Evolutionary conservation across 805 yeast species (phyloP), one percentile per base, ranked within the genome.

Genomic region (Blastobotrys attinorum): DNA sequence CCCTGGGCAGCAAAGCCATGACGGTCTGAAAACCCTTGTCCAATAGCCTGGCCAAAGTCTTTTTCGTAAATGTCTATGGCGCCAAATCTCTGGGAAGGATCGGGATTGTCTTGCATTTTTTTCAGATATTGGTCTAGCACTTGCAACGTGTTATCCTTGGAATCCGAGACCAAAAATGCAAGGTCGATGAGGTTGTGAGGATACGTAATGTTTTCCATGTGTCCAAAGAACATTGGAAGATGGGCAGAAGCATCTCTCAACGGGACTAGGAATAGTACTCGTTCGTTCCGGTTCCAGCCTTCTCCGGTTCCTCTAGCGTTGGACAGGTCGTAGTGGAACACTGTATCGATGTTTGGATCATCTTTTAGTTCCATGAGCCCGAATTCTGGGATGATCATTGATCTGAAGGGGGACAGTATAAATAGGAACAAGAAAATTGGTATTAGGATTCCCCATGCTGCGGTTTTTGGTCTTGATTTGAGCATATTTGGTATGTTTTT

Each of bases 1-100:
- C 97, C 98, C 63, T 90, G 98, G 1, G 96, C 97, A 11, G 84
- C 90, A 63, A 90, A 89, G 1, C 96, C 97, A 63, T 92, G 97
- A 59, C 98, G 73, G 61, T 92, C 98, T 45, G 85, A 76, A 60
- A 90, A 90, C 15, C 94, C 83, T 67, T 90, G 98, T 46, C 97
- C 97, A 49, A 90, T 83, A 39, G 77, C 75, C 62, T 88, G 96
- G 40, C 97, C 97, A 60, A 90, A 90, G 63, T 90, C 96, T 61
- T 88, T 90, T 53, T 81, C 81, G 63, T 75, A 87, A 41, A 88
- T 86, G 61, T 87, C 95, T 43, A 87, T 84, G 53, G 79, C 78
- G 29, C 96, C 95, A 63, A 84, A 85, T 47, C 80, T 75, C 69
- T 74, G 69, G n/a, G 67, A 46, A 17, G 65, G 63, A 65, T 85